These are phyloP conservation scores for Colletotrichum tanaceti DNA, from an alignment of 2,329 filamentous ascomycete genomes.

Conservation along the genomic window DNA sequence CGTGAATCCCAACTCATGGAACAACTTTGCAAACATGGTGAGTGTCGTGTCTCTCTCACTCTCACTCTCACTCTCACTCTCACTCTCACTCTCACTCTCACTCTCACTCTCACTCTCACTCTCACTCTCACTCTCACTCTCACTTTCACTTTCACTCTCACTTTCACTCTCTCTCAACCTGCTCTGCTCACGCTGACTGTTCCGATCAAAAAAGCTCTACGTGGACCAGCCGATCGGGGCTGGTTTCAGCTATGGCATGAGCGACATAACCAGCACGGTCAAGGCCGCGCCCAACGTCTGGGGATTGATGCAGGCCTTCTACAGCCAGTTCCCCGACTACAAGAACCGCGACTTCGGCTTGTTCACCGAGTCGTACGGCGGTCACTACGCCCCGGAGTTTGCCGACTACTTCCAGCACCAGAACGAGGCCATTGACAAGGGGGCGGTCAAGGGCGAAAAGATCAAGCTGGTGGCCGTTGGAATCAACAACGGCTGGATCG, in stretches of 20 bases:
- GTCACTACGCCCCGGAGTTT: conserved; percentile 69
- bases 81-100: too few relatives aligned
- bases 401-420: conserved; percentile 66
- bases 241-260: conserved; percentile 48
- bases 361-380: conserved; percentile 67
- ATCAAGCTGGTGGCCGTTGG: conserved; percentile 64
- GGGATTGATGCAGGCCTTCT: conserved; percentile 70
- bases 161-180: too few relatives aligned
- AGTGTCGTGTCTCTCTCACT: too few relatives aligned
- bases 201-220: conserved; percentile 37
- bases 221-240: conserved; percentile 44
- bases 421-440: conserved; percentile 62
- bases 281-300: conserved; percentile 64
- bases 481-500: conserved; percentile 69
- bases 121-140: too few relatives aligned
- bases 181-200: conserved; percentile 13
- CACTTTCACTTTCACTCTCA: too few relatives aligned
- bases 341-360: conserved; percentile 67
- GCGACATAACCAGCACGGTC: conserved; percentile 54
- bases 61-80: too few relatives aligned
- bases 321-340: conserved; percentile 72
- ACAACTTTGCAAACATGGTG: conserved; percentile 56
- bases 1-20: conserved; percentile 58
- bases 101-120: too few relatives aligned
- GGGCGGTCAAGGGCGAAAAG: conserved; percentile 54